phyloP scores from a whole-genome alignment of 2,329 filamentous ascomycete genomes.

The Fusarium denticulatum region DNA sequence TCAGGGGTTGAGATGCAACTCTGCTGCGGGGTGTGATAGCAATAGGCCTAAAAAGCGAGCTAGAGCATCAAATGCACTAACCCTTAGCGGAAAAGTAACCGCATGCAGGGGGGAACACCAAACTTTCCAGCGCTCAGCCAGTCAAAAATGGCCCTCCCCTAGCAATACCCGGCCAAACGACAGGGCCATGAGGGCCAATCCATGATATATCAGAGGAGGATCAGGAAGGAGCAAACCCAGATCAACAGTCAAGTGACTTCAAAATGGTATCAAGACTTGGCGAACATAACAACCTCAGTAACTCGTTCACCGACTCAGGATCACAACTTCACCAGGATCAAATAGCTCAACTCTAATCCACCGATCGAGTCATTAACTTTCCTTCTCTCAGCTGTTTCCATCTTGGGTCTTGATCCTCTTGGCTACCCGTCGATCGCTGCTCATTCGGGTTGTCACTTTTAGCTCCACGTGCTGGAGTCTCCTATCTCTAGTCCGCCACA shows the following conservation, averaged over 20 bases:
- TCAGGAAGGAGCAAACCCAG: conserved; percentile 31
- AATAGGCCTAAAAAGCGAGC: conserved; percentile 3
- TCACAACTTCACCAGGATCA: not conserved
- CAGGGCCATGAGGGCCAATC: conserved; percentile 19
- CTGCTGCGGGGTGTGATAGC: conserved; percentile 38
- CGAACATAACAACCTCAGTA: not conserved
- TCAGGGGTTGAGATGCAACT: conserved; percentile 34
- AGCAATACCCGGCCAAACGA: conserved; percentile 18
- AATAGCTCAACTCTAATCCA: not conserved
- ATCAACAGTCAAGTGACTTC: conserved; percentile 26
- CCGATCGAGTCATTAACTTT: conserved; percentile 6
- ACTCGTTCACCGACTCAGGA: not conserved
- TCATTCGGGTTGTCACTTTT: conserved; percentile 34
- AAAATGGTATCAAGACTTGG: conserved; percentile 4
- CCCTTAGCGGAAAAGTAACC: conserved; percentile 38
- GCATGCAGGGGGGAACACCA: conserved; percentile 41
- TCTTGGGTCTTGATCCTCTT: conserved; percentile 5
- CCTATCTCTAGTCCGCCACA: conserved; percentile 39
- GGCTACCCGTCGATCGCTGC: conserved; percentile 38
- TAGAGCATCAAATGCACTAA: conserved; percentile 38
- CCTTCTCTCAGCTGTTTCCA: not conserved
- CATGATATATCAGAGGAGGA: conserved; percentile 30
- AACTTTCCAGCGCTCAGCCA: conserved; percentile 20
- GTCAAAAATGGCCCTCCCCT: conserved; percentile 4
- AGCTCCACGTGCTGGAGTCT: conserved; percentile 43